phyloP scores from a whole-genome alignment of 495 filamentous ascomycete genomes.

The Xylaria intraflava region DNA sequence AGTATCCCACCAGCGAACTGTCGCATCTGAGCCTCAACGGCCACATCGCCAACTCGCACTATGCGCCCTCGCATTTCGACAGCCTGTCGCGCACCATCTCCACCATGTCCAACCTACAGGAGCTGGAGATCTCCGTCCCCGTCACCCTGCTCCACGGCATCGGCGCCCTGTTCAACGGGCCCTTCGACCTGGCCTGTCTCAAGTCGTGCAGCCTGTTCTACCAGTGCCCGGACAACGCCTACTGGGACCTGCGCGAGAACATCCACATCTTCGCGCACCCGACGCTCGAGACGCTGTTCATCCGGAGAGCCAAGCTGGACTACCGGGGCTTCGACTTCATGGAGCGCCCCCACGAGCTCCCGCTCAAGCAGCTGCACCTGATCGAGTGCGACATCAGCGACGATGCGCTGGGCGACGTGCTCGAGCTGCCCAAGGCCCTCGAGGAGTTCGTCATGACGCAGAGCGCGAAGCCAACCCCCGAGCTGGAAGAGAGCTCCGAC shows the following conservation, averaged over 20 bases:
- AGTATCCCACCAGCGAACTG: conserved; percentile 22
- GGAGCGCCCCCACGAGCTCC: conserved; percentile 24
- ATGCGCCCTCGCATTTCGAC: conserved; percentile 14
- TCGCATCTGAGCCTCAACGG: conserved; percentile 19
- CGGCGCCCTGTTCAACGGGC: conserved; percentile 28
- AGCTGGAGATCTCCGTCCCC: conserved; percentile 26
- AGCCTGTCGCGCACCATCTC: conserved; percentile 25
- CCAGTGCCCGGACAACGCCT: conserved; percentile 22
- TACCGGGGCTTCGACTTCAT: conserved; percentile 25
- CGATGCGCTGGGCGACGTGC: conserved; percentile 30
- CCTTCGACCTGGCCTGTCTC: conserved; percentile 30
- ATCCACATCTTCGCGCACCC: conserved; percentile 33
- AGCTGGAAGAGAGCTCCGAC: conserved; percentile 26
- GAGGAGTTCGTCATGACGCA: conserved; percentile 28
- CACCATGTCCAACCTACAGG: conserved; percentile 31
- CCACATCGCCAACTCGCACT: conserved; percentile 11
- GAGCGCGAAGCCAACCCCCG: conserved; percentile 16
- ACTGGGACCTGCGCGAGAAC: conserved; percentile 33
- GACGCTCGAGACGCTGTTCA: conserved; percentile 26
- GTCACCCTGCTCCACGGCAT: conserved; percentile 24
- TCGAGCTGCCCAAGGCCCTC: conserved; percentile 23
- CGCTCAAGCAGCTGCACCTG: conserved; percentile 22
- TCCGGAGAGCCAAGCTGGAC: conserved; percentile 24
- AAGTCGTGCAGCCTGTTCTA: conserved; percentile 28
- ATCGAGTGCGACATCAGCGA: conserved; percentile 33